A percentile compares a stretch with the other conserved stretches of the same genome.
Evolutionary conservation across 2,329 filamentous ascomycete genomes (phyloP).

Genomic region (Pseudohalonectria lignicola): DNA sequence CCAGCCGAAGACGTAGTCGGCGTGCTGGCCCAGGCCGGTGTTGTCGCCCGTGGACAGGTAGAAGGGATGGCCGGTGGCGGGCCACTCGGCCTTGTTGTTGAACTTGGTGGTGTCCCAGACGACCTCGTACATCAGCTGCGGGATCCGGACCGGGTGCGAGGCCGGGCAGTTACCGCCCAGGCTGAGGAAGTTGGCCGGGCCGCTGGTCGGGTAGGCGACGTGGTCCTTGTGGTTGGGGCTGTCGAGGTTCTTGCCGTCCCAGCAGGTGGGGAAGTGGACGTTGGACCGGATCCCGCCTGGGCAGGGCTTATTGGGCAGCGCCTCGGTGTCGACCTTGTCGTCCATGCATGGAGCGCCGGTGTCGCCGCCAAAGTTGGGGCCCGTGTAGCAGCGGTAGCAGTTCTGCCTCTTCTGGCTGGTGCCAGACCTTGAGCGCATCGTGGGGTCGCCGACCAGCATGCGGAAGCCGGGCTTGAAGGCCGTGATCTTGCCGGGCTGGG

Average conservation of each 20-base stretch:
- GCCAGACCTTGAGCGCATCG: slow-evolving; percentile 18
- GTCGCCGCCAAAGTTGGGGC: slow-evolving; percentile 33
- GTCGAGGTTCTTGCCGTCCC: slow-evolving; percentile 37
- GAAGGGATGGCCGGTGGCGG: slow-evolving; percentile 25
- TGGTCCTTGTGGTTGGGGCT: slow-evolving; percentile 32
- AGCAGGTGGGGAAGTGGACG: slow-evolving; percentile 36
- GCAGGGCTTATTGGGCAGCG: slow-evolving; percentile 25
- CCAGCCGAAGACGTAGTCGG: slow-evolving; percentile 29
- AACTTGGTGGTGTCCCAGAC: slow-evolving; percentile 31
- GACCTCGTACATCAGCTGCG: slow-evolving; percentile 36
- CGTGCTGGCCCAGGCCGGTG: slow-evolving; percentile 29
- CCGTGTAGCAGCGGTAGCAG: slow-evolving; percentile 33
- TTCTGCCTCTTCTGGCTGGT: slow-evolving; percentile 21
- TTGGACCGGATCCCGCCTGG: slow-evolving; percentile 32
- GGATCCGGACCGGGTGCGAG: slow-evolving; percentile 27
- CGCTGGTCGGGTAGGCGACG: slow-evolving; percentile 26
- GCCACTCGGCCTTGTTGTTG: slow-evolving; percentile 24
- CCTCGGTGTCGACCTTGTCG: slow-evolving; percentile 25
- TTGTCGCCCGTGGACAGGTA: slow-evolving; percentile 22
- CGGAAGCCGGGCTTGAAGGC: slow-evolving; percentile 36
- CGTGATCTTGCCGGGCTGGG: slow-evolving; percentile 28
- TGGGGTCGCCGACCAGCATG: slow-evolving; percentile 33
- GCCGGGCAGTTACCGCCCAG: slow-evolving; percentile 25
- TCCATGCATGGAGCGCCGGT: slow-evolving; percentile 29
- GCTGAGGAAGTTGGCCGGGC: slow-evolving; percentile 27